Evolutionary conservation across 2,329 filamentous ascomycete genomes (phyloP).

Genomic region (Ophiostoma populinum): DNA sequence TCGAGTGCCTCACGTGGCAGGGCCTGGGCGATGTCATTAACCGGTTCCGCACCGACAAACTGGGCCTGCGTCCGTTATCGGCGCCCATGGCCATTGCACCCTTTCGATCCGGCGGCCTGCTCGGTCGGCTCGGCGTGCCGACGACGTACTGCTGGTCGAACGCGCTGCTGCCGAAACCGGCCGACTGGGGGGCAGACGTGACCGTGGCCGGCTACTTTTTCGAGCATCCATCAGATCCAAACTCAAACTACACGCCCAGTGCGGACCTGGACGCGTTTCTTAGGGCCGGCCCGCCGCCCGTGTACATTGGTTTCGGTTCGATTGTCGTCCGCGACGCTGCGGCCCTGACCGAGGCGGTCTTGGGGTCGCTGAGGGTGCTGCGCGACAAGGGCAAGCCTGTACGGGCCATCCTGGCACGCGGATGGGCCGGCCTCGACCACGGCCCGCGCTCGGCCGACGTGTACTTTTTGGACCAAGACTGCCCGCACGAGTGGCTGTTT

Average conservation of each 20-base stretch:
- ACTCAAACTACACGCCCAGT: slow-evolving; percentile 51
- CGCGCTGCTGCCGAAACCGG: slow-evolving; percentile 45
- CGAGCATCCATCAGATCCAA: too few species aligned
- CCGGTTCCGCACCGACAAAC: slow-evolving; percentile 34
- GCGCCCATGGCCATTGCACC: slow-evolving; percentile 43
- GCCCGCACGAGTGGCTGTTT: slow-evolving; percentile 72
- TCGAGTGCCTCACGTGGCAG: slow-evolving; percentile 82
- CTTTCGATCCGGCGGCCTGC: slow-evolving; percentile 33
- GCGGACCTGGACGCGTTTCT: slow-evolving; percentile 50
- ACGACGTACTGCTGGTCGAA: slow-evolving; percentile 50
- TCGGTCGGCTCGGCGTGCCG: slow-evolving; percentile 54
- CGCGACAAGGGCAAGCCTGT: slow-evolving; percentile 21
- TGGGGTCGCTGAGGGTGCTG: slow-evolving; percentile 47
- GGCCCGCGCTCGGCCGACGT: slow-evolving; percentile 21
- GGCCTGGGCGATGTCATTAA: slow-evolving; percentile 68
- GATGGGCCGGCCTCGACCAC: slow-evolving; percentile 74
- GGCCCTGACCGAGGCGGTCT: slow-evolving; percentile 56
- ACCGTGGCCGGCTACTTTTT: slow-evolving; percentile 65
- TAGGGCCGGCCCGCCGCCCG: slow-evolving; percentile 48
- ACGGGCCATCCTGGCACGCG: slow-evolving; percentile 67
- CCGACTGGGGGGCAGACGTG: slow-evolving; percentile 57
- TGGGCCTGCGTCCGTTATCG: slow-evolving; percentile 22
- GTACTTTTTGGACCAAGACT: slow-evolving; percentile 4
- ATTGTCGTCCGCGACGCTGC: slow-evolving; percentile 67
- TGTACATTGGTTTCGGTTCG: slow-evolving; percentile 72